phyloP scores from a whole-genome alignment of 192 early-diverging fungal species.

The Backusella luteola region DNA sequence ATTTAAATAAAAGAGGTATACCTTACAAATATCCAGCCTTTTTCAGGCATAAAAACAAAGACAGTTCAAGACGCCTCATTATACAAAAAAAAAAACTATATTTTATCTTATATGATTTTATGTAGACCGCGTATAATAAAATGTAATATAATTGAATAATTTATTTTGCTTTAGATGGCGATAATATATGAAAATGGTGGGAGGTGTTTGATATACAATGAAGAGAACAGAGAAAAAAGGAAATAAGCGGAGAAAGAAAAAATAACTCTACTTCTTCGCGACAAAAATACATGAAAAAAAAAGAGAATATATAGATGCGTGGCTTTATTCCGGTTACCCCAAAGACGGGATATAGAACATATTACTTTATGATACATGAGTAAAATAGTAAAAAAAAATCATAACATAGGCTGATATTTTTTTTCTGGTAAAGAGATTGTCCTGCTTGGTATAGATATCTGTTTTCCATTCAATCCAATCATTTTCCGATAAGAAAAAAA shows the following conservation, averaged over 20 bases:
- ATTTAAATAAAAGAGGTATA: too few relatives aligned
- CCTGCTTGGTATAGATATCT: not conserved
- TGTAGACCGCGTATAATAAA: not conserved
- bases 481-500: not conserved
- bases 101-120: too few relatives aligned
- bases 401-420: conserved; percentile 1
- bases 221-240: not conserved
- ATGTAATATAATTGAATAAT: not conserved
- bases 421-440: not conserved
- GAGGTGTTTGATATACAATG: not conserved
- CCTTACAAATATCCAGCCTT: too few relatives aligned
- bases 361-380: not conserved
- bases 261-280: not conserved
- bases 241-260: not conserved
- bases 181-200: not conserved
- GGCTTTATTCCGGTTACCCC: not conserved
- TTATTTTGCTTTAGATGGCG: not conserved
- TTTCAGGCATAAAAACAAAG: too few relatives aligned
- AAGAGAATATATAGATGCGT: not conserved
- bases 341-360: not conserved
- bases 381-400: not conserved
- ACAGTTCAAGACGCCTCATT: too few relatives aligned
- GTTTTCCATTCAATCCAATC: not conserved
- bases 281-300: not conserved
- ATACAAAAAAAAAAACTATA: too few relatives aligned